phyloP scores from a whole-genome alignment of 495 filamentous ascomycete species.

The Mycothermus thermophilus region DNA sequence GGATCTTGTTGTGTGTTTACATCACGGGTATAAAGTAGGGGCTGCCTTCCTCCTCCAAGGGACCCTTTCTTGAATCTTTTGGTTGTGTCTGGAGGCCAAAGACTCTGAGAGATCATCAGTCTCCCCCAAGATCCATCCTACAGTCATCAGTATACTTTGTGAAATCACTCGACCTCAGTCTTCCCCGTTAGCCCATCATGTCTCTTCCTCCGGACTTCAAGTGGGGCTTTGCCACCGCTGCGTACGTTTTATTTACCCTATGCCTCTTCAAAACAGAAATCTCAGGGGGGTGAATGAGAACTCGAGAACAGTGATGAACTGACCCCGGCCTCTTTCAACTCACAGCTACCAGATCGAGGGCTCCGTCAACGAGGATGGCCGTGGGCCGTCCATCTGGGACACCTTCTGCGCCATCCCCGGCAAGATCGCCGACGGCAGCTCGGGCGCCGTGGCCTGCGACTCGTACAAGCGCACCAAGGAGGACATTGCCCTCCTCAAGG shows the following conservation, averaged over 20 bases:
- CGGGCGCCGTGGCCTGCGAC: constrained; percentile 59
- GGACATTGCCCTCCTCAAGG: constrained; percentile 60
- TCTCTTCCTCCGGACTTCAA: constrained; percentile 59
- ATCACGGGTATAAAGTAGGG: neutral
- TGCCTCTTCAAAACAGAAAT: no score
- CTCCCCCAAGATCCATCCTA: neutral
- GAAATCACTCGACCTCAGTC: no score
- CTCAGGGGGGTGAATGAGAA: neutral
- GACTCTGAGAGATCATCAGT: no score
- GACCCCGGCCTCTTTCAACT: neutral
- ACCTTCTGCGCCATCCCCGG: constrained; percentile 59
- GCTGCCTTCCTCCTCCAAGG: neutral
- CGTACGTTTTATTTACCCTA: no score
- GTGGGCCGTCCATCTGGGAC: constrained; percentile 65
- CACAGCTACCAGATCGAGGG: constrained; percentile 66
- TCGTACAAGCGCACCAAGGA: constrained; percentile 60
- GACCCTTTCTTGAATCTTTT: neutral
- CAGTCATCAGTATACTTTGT: no score
- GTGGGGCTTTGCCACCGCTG: constrained; percentile 73
- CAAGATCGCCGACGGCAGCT: constrained; percentile 58
- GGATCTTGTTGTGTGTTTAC: no score
- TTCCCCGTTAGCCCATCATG: constrained; percentile 18
- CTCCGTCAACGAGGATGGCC: constrained; percentile 49
- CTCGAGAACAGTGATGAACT: neutral
- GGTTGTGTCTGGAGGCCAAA: no score